phyloP scores from a whole-genome alignment of 306 rosid genomes.

The Prosopis cineraria region DNA sequence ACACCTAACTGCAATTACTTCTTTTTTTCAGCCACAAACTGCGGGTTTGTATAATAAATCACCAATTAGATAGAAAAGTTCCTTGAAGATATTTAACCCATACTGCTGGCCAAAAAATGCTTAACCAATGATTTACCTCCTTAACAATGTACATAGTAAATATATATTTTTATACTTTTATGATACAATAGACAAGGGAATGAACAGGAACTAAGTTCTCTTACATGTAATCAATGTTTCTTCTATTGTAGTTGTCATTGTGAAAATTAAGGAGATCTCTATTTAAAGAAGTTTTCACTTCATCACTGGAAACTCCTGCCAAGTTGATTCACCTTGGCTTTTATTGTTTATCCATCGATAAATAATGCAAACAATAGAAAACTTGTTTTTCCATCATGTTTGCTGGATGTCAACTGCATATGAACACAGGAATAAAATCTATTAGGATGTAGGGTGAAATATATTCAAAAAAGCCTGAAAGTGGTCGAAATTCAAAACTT shows the following conservation, averaged over 20 bases:
- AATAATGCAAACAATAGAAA: not conserved
- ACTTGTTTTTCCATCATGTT: not conserved
- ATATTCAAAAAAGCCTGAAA: not conserved
- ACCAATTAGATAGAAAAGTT: not conserved
- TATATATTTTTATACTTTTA: not conserved
- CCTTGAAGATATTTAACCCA: not conserved
- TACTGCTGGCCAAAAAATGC: not conserved
- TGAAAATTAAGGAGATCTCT: not conserved
- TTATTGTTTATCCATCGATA: slow-evolving; percentile 3
- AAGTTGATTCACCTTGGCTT: not conserved
- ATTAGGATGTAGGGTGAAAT: not conserved
- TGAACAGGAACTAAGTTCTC: not conserved
- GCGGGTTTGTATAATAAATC: not conserved
- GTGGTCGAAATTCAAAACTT: not conserved
- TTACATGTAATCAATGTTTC: slow-evolving; percentile 1
- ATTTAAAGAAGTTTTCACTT: slow-evolving; percentile 16
- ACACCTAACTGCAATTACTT: not conserved
- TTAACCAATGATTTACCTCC: not conserved
- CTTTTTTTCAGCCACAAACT: not conserved
- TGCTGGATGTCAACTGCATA: slow-evolving; percentile 27
- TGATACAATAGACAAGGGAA: not conserved
- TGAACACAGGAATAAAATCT: slow-evolving; percentile 10
- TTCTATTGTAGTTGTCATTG: not conserved
- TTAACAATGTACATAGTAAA: not conserved
- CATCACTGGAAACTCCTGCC: slow-evolving; percentile 11